These are phyloP conservation scores for Starmerella vitae DNA, from an alignment of 805 yeast genomes.

Conservation along the genomic window DNA sequence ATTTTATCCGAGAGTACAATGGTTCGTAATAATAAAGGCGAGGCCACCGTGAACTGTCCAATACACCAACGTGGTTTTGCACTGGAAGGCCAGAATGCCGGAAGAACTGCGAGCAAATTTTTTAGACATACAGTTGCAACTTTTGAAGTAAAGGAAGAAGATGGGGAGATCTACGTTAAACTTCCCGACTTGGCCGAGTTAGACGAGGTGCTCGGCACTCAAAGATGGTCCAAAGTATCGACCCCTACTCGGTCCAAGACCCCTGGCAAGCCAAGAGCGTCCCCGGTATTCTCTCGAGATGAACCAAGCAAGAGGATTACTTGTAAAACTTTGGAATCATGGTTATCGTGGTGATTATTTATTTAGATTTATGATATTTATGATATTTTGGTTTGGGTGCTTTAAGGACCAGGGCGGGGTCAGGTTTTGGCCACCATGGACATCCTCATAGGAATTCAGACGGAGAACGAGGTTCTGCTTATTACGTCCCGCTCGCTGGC, in stretches of 20 bases:
- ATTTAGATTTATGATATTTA: too few species aligned
- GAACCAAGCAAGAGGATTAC: background rate
- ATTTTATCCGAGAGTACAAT: constrained; percentile 29
- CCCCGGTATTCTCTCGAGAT: background rate
- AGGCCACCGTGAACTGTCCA: constrained; percentile 30
- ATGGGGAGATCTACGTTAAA: constrained; percentile 24
- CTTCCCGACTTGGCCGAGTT: constrained; percentile 28
- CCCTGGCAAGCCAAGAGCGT: background rate
- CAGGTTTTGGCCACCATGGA: too few species aligned
- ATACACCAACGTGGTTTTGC: constrained; percentile 29
- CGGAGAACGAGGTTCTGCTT: constrained; percentile 64
- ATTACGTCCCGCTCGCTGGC: constrained; percentile 94
- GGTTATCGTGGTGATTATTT: constrained; percentile 3
- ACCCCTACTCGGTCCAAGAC: background rate
- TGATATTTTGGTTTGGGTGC: too few species aligned
- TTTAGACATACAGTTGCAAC: constrained; percentile 27
- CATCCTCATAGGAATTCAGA: constrained; percentile 73
- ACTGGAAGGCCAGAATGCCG: constrained; percentile 22
- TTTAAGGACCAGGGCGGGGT: too few species aligned
- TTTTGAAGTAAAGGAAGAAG: constrained; percentile 28
- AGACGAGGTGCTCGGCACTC: constrained; percentile 28
- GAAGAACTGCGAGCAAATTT: constrained; percentile 26
- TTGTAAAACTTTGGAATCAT: background rate
- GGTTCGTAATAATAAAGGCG: constrained; percentile 25
- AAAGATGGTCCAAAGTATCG: constrained; percentile 22